A percentile compares a stretch with the other conserved stretches of the same genome.
These are phyloP conservation scores for Phytophthora nicotianae DNA, from an alignment of 352 stramenopile species.

Conservation along the genomic window DNA sequence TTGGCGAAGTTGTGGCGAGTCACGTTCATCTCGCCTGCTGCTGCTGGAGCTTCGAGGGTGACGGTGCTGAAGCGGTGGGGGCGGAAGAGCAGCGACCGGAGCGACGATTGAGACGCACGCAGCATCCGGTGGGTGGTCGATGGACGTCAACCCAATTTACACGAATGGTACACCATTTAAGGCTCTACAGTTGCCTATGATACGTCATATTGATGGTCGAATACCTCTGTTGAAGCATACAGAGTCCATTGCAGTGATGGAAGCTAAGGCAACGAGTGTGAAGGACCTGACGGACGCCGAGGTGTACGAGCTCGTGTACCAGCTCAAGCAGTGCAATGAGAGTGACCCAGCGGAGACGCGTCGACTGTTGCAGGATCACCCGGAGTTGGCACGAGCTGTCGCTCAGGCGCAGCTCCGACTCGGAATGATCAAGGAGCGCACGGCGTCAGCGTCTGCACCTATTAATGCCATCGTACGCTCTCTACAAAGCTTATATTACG, in stretches of 20 bases:
- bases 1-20: constrained; percentile 80
- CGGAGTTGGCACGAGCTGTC: constrained; percentile 73
- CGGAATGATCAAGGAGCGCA: constrained; percentile 66
- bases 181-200: background rate
- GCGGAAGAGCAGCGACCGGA: constrained; percentile 28
- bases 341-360: constrained; percentile 72
- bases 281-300: constrained; percentile 56
- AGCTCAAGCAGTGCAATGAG: constrained; percentile 84
- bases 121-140: constrained; percentile 39
- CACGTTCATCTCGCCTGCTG: constrained; percentile 65
- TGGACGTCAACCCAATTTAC: background rate
- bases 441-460: constrained; percentile 35
- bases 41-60: background rate
- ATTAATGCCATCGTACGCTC: constrained; percentile 54
- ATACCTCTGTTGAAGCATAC: background rate
- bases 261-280: constrained; percentile 45
- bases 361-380: constrained; percentile 73
- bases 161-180: constrained; percentile 11
- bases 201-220: background rate
- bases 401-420: constrained; percentile 78
- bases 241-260: constrained; percentile 15
- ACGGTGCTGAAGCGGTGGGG: constrained; percentile 19
- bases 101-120: constrained; percentile 30
- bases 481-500: background rate
- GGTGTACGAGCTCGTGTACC: constrained; percentile 80